These are phyloP conservation scores for Parmelia sp. DNA, from an alignment of 495 filamentous ascomycete species.

Conservation along the genomic window DNA sequence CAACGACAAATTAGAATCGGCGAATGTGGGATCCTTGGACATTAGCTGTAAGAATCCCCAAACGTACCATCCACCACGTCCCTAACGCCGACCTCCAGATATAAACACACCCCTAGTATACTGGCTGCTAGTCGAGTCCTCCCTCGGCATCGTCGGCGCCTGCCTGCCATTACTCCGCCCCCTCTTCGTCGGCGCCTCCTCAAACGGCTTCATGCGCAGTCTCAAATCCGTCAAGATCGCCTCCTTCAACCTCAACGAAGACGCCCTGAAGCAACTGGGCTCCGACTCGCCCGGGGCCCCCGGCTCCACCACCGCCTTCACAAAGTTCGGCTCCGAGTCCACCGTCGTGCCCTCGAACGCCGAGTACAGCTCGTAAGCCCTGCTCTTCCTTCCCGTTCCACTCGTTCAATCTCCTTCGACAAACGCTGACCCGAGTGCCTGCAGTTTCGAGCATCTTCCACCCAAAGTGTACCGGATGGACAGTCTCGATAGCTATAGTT, in stretches of 20 bases:
- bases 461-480: neutral
- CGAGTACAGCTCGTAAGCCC: neutral
- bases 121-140: constrained; percentile 7
- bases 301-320: neutral
- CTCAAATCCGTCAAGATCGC: neutral
- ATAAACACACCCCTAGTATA: neutral
- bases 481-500: neutral
- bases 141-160: neutral
- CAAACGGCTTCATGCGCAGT: constrained; percentile 5
- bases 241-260: neutral
- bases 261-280: neutral
- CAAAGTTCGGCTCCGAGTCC: neutral
- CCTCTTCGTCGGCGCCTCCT: neutral
- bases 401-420: no score
- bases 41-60: neutral
- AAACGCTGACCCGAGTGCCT: neutral
- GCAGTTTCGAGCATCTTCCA: neutral
- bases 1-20: neutral
- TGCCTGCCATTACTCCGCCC: constrained; percentile 10
- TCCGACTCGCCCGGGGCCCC: neutral
- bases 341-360: neutral
- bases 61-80: neutral
- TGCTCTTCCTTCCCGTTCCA: neutral
- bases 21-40: neutral
- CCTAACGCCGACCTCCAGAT: neutral